Base-by-base conservation (phyloP, 2,329 filamentous ascomycete species). In the Fonsecaea monophora region DNA sequence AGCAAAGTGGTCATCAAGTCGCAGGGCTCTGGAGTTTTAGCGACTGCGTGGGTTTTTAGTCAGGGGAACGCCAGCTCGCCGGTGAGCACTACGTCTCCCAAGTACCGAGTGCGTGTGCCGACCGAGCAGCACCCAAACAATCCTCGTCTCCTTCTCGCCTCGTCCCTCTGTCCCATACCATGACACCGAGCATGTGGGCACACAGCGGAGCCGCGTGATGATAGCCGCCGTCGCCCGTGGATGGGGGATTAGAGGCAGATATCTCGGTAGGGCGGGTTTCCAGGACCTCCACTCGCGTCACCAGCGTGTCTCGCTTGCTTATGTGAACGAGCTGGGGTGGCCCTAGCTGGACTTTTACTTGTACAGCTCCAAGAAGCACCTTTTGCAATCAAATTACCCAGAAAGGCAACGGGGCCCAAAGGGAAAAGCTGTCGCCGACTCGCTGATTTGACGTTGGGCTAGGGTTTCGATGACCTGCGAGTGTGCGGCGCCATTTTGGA, bases 361-460 rank as follows among this genome's bases (percentile, higher is more conserved):
- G 25, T 25, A 25, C 25, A 25, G 25, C 25, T 25, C 25, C 25
- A 25, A 25, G 25, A 25, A 25, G 25, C 25, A 25, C 25, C 25
- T 25, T 25, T 25, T 25, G 25, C 25, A 25, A 25, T 25, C 18
- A 25, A 12, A 9, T 12, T 50, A 25, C 45, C 18, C 8, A 50
- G 45, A 50, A 50, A 8, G 4, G 18, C 15, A 25, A 25, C 45
- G 45, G 45, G 45, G 45, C 21, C 45, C 25, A 25, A 42, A 50
- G 21, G 38, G 15, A 55, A 45, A 54, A 7, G 15, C 21, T 40
- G 30, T 21, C 30, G 54, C 53, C 37, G 62, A 60, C 21, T 57
- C 37, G 60, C 37, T 68, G 59, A 45, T 53, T 48, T 25, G 32
- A 53, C 37, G 7, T 38, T 4, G 37, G 37, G 9, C 37, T 10